Percentiles rank a stretch among this genome's conserved stretches.
Conservation (phyloP, 176 grass and related monocot genomes). For the Aegilops sharonensis region DNA sequence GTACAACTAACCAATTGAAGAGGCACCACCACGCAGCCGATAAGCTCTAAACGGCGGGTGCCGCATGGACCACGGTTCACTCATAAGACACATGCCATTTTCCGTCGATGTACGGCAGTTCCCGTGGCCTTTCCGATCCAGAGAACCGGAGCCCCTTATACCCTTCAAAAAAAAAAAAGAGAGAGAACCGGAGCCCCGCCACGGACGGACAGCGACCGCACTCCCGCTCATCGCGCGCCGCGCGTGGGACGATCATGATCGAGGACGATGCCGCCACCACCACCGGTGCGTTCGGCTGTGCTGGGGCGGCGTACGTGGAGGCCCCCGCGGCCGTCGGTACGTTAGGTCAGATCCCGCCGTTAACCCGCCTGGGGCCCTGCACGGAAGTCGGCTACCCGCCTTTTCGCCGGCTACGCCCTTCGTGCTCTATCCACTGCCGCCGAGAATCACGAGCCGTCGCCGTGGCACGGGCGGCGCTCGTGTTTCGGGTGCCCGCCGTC, state of each 20-base stretch:
- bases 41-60: background rate
- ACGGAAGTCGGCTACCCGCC: slow-evolving; percentile 13
- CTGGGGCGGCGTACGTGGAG: slow-evolving; percentile 29
- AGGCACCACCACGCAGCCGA: background rate
- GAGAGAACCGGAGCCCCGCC: background rate
- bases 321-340: slow-evolving; percentile 2
- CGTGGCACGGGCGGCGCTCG: background rate
- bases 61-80: background rate
- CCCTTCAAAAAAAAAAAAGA: too few relatives aligned
- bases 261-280: background rate
- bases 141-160: background rate
- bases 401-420: background rate
- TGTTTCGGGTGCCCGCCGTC: background rate
- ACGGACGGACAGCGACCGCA: slow-evolving; percentile 1
- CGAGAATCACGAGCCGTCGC: background rate
- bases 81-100: background rate
- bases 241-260: background rate
- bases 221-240: background rate
- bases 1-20: background rate
- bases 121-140: background rate
- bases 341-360: background rate
- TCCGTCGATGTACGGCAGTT: background rate
- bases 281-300: background rate
- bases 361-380: background rate
- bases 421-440: slow-evolving; percentile 23